These are phyloP conservation scores for Spathaspora passalidarum DNA, from an alignment of 805 yeast species.

Conservation along the genomic window DNA sequence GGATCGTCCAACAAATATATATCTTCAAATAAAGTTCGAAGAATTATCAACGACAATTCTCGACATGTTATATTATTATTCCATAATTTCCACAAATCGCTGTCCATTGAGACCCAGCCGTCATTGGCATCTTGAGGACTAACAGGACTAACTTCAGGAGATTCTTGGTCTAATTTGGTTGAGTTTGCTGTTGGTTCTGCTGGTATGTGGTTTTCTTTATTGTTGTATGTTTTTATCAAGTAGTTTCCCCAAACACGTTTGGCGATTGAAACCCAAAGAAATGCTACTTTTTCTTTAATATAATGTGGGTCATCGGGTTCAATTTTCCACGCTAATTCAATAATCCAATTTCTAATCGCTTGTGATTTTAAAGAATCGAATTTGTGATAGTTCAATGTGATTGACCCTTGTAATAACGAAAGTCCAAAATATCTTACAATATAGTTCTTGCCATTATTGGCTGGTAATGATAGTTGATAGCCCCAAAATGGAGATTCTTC, in stretches of 20 bases:
- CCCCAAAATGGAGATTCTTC: constrained; percentile 93
- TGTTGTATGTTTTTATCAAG: constrained; percentile 33
- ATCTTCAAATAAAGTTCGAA: constrained; percentile 89
- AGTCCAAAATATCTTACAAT: constrained; percentile 90
- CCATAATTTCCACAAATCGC: constrained; percentile 75
- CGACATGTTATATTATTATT: constrained; percentile 56
- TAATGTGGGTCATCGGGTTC: constrained; percentile 77
- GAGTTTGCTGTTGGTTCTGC: constrained; percentile 1
- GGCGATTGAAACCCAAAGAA: constrained; percentile 86
- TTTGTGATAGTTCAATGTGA: constrained; percentile 54
- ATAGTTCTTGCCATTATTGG: constrained; percentile 53
- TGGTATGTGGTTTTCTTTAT: constrained; percentile 6
- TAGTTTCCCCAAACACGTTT: constrained; percentile 88
- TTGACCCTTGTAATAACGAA: constrained; percentile 71
- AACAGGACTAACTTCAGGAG: constrained; percentile 18
- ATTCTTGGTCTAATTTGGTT: background rate
- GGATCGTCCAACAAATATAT: constrained; percentile 90
- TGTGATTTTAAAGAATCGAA: constrained; percentile 53
- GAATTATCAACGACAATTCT: constrained; percentile 73
- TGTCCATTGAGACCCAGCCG: constrained; percentile 90
- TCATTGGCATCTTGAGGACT: constrained; percentile 48
- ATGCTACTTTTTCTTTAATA: constrained; percentile 84
- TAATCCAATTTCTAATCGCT: constrained; percentile 80
- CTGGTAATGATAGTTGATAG: constrained; percentile 70
- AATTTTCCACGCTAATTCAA: constrained; percentile 67